phyloP scores from a whole-genome alignment of 2,329 filamentous ascomycete species.

The Cercospora sojina region DNA sequence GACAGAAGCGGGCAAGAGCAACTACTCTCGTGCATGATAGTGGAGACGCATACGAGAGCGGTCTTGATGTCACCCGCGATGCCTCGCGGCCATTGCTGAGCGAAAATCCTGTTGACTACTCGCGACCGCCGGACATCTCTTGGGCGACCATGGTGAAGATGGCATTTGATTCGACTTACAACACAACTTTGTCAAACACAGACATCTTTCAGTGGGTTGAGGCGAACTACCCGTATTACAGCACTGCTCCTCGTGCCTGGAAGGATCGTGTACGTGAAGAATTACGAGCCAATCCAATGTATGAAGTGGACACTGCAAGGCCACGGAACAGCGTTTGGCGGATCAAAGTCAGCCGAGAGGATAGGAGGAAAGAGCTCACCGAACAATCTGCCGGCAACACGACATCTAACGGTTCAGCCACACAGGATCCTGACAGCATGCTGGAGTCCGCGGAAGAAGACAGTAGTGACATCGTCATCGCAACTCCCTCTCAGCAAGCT shows the following conservation, averaged over 20 bases:
- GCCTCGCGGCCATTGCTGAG: neutral
- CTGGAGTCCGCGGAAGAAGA: neutral
- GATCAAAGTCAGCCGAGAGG: neutral
- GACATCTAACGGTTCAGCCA: neutral
- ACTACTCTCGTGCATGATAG: neutral
- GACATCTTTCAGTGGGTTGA: constrained; percentile 13
- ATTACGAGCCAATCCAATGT: constrained; percentile 6
- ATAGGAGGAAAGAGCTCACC: neutral
- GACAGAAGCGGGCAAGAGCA: neutral
- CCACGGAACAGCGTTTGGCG: constrained; percentile 9
- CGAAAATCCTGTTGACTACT: neutral
- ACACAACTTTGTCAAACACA: constrained; percentile 1
- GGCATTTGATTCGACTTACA: constrained; percentile 6
- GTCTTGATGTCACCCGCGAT: neutral
- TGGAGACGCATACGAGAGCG: neutral
- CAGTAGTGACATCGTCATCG: neutral
- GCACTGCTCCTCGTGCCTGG: constrained; percentile 7
- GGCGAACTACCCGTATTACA: constrained; percentile 11
- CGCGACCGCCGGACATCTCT: constrained; percentile 7
- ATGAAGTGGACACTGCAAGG: constrained; percentile 7
- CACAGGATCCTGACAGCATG: neutral
- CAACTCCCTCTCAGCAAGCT: neutral
- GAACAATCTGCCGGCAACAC: neutral
- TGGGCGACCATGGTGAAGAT: constrained; percentile 7
- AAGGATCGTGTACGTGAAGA: constrained; percentile 12